Evolutionary conservation across 1,139 yeast genomes (phyloP).

Genomic region (Pichia sp.): DNA sequence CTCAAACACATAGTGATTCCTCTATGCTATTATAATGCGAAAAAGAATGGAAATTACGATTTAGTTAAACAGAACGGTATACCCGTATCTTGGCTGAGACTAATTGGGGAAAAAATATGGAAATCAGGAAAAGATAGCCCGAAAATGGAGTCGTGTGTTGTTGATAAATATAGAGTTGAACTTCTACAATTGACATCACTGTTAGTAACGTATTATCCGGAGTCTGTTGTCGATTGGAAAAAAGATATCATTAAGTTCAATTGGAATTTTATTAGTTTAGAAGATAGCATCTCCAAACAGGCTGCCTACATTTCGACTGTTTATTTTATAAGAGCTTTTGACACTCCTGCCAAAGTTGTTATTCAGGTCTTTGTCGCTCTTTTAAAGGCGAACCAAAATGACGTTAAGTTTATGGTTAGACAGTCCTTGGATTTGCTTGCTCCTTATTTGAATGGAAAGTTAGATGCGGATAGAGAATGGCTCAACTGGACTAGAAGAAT

Average conservation of each 20-base stretch:
- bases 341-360: constrained; percentile 83
- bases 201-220: constrained; percentile 67
- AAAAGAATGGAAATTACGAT: constrained; percentile 45
- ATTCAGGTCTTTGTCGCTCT: constrained; percentile 91
- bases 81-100: constrained; percentile 58
- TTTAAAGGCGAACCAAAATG: constrained; percentile 79
- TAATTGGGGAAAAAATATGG: constrained; percentile 70
- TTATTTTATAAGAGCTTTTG: constrained; percentile 81
- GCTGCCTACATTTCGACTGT: constrained; percentile 90
- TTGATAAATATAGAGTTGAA: constrained; percentile 74
- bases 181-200: constrained; percentile 78
- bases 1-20: constrained; percentile 65
- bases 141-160: constrained; percentile 51
- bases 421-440: constrained; percentile 88
- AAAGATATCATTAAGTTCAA: constrained; percentile 90
- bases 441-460: constrained; percentile 76
- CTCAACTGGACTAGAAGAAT: constrained; percentile 94
- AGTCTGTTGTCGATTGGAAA: constrained; percentile 55
- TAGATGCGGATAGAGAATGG: constrained; percentile 75
- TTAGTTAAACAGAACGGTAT: constrained; percentile 38
- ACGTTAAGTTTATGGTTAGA: constrained; percentile 76
- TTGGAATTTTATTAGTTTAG: constrained; percentile 89
- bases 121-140: constrained; percentile 42
- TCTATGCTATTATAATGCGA: constrained; percentile 60
- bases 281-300: constrained; percentile 85